A percentile compares a stretch with the other conserved stretches of the same genome.
phyloP scores from a whole-genome alignment of 345 rosid species.

The Ailanthus altissimus region DNA sequence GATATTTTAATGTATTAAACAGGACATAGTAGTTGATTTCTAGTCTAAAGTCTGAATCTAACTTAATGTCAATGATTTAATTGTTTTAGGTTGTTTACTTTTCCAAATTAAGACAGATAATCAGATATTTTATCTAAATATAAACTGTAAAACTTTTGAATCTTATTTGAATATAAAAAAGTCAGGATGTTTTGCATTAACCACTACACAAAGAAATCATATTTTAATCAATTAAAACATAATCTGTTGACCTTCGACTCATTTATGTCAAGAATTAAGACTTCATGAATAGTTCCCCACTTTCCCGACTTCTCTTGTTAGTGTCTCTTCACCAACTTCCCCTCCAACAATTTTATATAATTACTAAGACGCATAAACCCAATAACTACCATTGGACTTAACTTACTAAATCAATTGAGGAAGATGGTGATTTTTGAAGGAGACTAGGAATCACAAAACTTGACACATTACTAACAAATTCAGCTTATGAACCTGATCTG shows the following conservation, averaged over 20 bases:
- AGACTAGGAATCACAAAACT: neutral
- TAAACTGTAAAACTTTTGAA: neutral
- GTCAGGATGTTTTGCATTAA: neutral
- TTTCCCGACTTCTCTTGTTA: too few relatives aligned
- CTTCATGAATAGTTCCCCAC: neutral
- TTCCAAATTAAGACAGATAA: neutral
- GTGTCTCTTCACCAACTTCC: neutral
- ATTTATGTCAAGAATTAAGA: too few relatives aligned
- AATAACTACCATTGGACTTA: neutral
- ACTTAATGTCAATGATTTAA: neutral
- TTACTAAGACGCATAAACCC: neutral
- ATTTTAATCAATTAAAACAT: too few relatives aligned
- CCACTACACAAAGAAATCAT: neutral
- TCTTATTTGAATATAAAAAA: neutral
- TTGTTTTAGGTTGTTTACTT: neutral
- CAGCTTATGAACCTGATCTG: neutral
- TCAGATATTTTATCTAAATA: neutral
- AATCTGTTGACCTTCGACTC: neutral
- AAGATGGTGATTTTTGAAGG: neutral
- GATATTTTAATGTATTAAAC: neutral
- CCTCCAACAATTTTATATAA: neutral
- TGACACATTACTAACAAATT: neutral
- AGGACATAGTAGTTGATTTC: neutral
- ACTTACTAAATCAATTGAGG: neutral
- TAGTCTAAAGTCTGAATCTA: neutral